These are phyloP conservation scores for Bipolaris victoriae DNA, from an alignment of 2,329 filamentous ascomycete species.

Conservation along the genomic window DNA sequence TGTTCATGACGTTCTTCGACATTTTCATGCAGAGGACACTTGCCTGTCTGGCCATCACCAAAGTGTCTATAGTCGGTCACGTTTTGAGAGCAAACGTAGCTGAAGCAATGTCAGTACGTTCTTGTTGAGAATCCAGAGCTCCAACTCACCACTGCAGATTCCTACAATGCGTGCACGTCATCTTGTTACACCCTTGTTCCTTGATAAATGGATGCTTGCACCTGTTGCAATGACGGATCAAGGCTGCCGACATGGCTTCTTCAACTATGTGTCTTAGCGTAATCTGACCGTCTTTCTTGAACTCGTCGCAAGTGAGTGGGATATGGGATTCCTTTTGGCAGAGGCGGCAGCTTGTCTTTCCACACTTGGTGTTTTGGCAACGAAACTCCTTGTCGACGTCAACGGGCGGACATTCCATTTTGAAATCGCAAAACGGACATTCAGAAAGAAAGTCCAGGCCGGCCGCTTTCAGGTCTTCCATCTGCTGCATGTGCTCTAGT, in stretches of 20 bases:
- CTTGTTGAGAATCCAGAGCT: neutral
- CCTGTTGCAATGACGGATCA: slow-evolving; percentile 77
- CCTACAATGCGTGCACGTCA: slow-evolving; percentile 69
- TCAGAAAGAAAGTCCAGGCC: slow-evolving; percentile 73
- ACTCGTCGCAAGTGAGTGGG: slow-evolving; percentile 73
- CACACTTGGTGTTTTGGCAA: slow-evolving; percentile 71
- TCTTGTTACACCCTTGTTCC: slow-evolving; percentile 80
- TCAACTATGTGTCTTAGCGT: slow-evolving; percentile 72
- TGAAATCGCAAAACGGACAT: slow-evolving; percentile 84
- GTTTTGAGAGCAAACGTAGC: slow-evolving; percentile 73
- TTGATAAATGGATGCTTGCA: slow-evolving; percentile 81
- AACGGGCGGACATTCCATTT: slow-evolving; percentile 72
- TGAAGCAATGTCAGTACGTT: slow-evolving; percentile 38
- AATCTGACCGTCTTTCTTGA: slow-evolving; percentile 64
- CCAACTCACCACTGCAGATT: slow-evolving; percentile 61
- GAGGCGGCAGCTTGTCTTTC: slow-evolving; percentile 58
- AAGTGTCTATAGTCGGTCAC: slow-evolving; percentile 74
- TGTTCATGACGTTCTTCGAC: slow-evolving; percentile 64
- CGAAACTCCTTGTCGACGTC: slow-evolving; percentile 74
- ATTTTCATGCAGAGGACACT: slow-evolving; percentile 73
- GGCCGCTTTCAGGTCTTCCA: slow-evolving; percentile 71
- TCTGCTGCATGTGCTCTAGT: slow-evolving; percentile 73
- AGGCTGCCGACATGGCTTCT: slow-evolving; percentile 80
- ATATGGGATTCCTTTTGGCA: slow-evolving; percentile 74
- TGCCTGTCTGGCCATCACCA: slow-evolving; percentile 54